phyloP scores from a whole-genome alignment of 2,329 filamentous ascomycete species.

The Fusarium mundagurra region DNA sequence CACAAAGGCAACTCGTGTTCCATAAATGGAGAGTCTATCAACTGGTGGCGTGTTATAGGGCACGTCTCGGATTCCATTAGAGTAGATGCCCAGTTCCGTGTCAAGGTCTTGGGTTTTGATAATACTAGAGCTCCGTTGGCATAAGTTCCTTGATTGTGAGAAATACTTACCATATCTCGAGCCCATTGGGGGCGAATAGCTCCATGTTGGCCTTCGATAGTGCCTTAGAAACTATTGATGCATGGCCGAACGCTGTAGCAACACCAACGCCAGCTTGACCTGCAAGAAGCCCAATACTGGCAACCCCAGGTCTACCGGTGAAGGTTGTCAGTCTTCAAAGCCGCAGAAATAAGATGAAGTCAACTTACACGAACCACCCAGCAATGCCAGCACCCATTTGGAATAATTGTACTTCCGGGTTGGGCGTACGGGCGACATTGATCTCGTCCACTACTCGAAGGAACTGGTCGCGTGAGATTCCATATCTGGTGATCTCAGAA shows the following conservation, averaged over 20 bases:
- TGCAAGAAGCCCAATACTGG: neutral
- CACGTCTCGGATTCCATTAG: neutral
- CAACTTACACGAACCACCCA: neutral
- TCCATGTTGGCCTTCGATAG: neutral
- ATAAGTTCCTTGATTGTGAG: rapidly evolving
- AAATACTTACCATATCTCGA: neutral
- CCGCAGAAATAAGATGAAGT: rapidly evolving
- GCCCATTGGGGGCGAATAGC: neutral
- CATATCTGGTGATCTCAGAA: neutral
- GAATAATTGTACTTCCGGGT: neutral
- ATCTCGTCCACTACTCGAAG: neutral
- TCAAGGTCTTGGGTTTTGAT: neutral
- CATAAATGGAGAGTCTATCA: neutral
- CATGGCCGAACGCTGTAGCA: neutral
- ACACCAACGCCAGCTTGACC: neutral
- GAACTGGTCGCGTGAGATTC: neutral
- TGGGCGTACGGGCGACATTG: neutral
- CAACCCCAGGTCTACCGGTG: neutral
- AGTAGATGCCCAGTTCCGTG: neutral
- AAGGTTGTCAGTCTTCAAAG: neutral
- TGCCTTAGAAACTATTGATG: neutral
- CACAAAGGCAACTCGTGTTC: neutral
- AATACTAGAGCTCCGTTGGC: neutral
- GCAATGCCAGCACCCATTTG: neutral
- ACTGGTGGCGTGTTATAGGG: neutral